phyloP scores from a whole-genome alignment of 148 eudicot genomes.

The Vaccinium myrtillus region DNA sequence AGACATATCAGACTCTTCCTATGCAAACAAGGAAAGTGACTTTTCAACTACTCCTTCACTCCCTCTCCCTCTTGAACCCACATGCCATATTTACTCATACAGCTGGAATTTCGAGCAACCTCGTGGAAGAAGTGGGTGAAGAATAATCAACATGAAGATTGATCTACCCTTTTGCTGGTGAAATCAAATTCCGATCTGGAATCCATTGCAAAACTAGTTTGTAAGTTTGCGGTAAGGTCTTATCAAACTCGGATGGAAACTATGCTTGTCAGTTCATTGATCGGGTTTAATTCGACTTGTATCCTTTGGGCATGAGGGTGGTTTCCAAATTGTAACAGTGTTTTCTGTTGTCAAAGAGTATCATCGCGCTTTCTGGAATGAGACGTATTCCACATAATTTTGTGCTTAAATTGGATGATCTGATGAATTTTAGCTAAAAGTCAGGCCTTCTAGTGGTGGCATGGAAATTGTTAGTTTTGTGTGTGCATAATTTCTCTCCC shows the following conservation, averaged over 20 bases:
- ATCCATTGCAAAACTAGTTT: background rate
- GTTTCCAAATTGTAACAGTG: background rate
- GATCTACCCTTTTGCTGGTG: background rate
- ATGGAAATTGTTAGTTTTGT: background rate
- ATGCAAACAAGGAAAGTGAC: slow-evolving; percentile 22
- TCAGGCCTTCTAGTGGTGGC: background rate
- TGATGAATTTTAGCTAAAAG: background rate
- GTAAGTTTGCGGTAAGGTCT: background rate
- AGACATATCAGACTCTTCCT: slow-evolving; percentile 15
- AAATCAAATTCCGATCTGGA: background rate
- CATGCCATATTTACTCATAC: slow-evolving; percentile 18
- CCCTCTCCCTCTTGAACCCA: slow-evolving; percentile 13
- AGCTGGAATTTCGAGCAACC: slow-evolving; percentile 18
- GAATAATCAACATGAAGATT: background rate
- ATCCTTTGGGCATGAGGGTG: background rate
- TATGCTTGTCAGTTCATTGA: background rate
- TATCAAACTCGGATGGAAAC: background rate
- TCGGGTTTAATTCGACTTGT: background rate
- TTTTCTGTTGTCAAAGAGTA: background rate
- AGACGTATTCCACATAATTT: background rate
- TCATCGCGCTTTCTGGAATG: background rate
- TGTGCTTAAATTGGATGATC: background rate
- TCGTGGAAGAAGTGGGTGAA: background rate
- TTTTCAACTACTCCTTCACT: slow-evolving; percentile 17
- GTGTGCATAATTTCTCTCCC: background rate